phyloP scores from a whole-genome alignment of 129 eudicot genomes.

The Lonicera japonica region DNA sequence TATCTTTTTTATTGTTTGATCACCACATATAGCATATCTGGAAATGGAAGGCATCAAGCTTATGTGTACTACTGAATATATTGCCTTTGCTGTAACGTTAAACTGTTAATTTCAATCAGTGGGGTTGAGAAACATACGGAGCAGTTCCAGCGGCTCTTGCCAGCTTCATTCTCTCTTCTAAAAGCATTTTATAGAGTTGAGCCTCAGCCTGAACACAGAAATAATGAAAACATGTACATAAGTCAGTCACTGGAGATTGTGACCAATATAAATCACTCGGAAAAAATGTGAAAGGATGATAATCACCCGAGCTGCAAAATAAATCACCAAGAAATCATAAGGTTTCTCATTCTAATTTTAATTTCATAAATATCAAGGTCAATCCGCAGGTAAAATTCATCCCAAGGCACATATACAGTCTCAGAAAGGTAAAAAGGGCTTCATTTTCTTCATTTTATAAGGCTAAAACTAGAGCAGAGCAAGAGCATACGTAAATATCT shows the following conservation, averaged over 20 bases:
- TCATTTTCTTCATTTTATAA: neutral
- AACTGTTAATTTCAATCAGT: neutral
- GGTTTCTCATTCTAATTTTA: neutral
- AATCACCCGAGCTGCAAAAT: neutral
- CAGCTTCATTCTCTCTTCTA: slow-evolving; percentile 79
- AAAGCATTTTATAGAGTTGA: slow-evolving; percentile 61
- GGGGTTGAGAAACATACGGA: slow-evolving; percentile 54
- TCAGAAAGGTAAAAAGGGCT: neutral
- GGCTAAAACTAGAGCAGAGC: neutral
- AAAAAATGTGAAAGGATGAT: slow-evolving; percentile 1
- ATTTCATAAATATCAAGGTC: slow-evolving; percentile 1
- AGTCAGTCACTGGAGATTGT: neutral
- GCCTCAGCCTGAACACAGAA: slow-evolving; percentile 51
- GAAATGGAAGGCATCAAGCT: slow-evolving; percentile 10
- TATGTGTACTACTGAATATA: neutral
- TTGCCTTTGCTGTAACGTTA: neutral
- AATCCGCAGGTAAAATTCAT: neutral
- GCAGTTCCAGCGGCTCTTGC: slow-evolving; percentile 89
- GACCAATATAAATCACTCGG: slow-evolving; percentile 4
- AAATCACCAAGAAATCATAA: neutral
- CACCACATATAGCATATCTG: slow-evolving; percentile 90
- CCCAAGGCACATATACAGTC: neutral
- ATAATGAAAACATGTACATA: slow-evolving; percentile 9
- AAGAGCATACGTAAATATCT: neutral
- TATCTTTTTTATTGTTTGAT: slow-evolving; percentile 71